These are phyloP conservation scores for Cytospora chrysosperma DNA, from an alignment of 2,329 filamentous ascomycete species.

Conservation along the genomic window DNA sequence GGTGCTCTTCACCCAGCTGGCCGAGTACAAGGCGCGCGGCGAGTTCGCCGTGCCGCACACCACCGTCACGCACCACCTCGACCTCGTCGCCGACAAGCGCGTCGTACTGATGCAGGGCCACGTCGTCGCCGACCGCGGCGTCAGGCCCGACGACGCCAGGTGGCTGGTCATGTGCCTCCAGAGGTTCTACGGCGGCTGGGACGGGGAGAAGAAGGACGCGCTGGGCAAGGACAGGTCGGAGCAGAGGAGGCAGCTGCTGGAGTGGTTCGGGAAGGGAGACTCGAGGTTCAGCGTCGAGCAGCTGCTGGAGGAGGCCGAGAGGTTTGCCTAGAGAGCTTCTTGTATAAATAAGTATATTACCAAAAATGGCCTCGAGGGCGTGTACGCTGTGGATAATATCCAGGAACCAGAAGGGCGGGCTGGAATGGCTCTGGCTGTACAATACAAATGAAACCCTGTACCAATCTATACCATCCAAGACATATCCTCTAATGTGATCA, in stretches of 20 bases:
- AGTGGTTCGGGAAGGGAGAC: constrained; percentile 81
- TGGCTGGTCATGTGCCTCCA: constrained; percentile 93
- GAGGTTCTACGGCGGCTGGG: constrained; percentile 80
- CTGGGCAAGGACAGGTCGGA: constrained; percentile 54
- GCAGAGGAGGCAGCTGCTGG: constrained; percentile 68
- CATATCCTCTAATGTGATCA: neutral
- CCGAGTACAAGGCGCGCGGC: constrained; percentile 86
- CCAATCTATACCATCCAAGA: neutral
- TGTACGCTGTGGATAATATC: constrained; percentile 1
- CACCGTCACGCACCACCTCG: constrained; percentile 86
- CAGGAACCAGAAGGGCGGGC: neutral
- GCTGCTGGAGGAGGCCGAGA: constrained; percentile 86
- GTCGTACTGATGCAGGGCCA: constrained; percentile 84
- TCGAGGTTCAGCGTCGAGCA: constrained; percentile 77
- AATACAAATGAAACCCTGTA: neutral
- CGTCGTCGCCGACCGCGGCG: constrained; percentile 72
- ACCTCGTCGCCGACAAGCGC: constrained; percentile 71
- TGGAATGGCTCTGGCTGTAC: neutral
- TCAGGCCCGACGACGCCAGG: constrained; percentile 77
- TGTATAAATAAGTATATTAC: neutral
- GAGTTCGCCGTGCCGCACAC: constrained; percentile 92
- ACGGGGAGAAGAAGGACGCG: constrained; percentile 40
- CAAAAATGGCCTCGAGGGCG: neutral
- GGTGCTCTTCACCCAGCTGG: constrained; percentile 90
- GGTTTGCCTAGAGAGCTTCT: constrained; percentile 51